phyloP scores from a whole-genome alignment of 2,329 filamentous ascomycete species.

The Clarireedia sp. region DNA sequence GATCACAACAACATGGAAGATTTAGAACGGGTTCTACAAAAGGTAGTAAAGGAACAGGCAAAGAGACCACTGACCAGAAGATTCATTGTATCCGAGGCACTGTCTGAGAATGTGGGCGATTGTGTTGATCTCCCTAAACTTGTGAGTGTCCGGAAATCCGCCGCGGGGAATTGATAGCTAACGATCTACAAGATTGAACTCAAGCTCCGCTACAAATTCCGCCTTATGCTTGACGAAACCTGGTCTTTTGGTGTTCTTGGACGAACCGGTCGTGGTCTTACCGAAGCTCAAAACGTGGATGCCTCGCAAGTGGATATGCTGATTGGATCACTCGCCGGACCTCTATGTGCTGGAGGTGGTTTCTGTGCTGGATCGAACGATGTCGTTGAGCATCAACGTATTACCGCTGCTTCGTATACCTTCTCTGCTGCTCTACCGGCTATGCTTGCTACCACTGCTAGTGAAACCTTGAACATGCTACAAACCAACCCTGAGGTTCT shows the following conservation, averaged over 20 bases:
- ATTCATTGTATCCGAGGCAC: conserved; percentile 91
- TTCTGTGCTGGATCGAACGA: conserved; percentile 91
- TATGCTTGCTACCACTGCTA: conserved; percentile 89
- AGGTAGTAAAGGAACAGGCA: conserved; percentile 79
- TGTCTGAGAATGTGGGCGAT: conserved; percentile 89
- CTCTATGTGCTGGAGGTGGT: conserved; percentile 84
- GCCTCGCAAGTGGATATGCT: conserved; percentile 94
- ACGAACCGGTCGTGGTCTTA: conserved; percentile 82
- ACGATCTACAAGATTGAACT: conserved; percentile 60
- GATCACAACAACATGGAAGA: conserved; percentile 96
- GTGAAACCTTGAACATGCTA: conserved; percentile 78
- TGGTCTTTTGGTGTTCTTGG: conserved; percentile 96
- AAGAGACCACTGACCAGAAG: conserved; percentile 77
- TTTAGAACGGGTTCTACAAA: conserved; percentile 74
- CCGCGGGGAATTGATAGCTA: not conserved
- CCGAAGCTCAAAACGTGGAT: conserved; percentile 95
- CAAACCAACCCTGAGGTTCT: conserved; percentile 83
- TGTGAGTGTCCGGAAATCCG: conserved; percentile 39
- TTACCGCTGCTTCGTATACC: conserved; percentile 86
- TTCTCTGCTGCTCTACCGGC: conserved; percentile 93
- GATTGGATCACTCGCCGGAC: conserved; percentile 81
- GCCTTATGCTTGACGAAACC: conserved; percentile 92
- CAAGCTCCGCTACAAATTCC: conserved; percentile 95
- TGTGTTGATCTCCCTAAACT: conserved; percentile 77
- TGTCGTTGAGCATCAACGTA: conserved; percentile 92